phyloP scores from a whole-genome alignment of 805 yeast genomes.

The Zygotorulaspora florentina region DNA sequence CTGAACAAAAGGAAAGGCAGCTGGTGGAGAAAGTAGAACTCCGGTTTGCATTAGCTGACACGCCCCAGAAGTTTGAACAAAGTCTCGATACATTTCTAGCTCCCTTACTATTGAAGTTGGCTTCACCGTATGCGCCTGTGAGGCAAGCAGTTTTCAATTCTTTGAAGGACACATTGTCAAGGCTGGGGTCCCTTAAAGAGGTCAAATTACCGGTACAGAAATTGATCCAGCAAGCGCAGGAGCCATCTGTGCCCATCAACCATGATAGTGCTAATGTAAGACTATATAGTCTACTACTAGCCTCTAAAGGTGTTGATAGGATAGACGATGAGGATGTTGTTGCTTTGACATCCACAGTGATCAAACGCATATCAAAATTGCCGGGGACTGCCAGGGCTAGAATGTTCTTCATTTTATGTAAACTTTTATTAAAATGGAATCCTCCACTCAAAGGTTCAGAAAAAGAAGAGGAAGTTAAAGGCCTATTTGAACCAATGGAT shows the following conservation, averaged over 20 bases:
- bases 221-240: conserved; percentile 58
- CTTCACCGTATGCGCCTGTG: conserved; percentile 64
- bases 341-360: conserved; percentile 44
- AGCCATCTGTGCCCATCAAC: conserved; percentile 44
- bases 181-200: conserved; percentile 52
- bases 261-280: conserved; percentile 50
- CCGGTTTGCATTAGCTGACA: conserved; percentile 68
- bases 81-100: conserved; percentile 60
- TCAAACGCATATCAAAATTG: conserved; percentile 43
- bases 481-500: conserved; percentile 37
- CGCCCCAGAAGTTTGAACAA: conserved; percentile 59
- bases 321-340: conserved; percentile 37
- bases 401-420: conserved; percentile 56
- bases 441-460: conserved; percentile 45
- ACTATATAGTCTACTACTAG: conserved; percentile 59
- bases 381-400: conserved; percentile 47
- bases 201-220: conserved; percentile 62
- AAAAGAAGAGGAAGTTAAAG: conserved; percentile 38
- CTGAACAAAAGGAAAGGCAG: conserved; percentile 48
- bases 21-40: conserved; percentile 77
- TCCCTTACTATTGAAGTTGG: conserved; percentile 74
- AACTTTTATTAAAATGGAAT: conserved; percentile 47
- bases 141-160: conserved; percentile 63
- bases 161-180: conserved; percentile 61
- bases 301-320: conserved; percentile 65